Evolutionary conservation across 345 rosid species (phyloP), one percentile per base, ranked within the genome.

Genomic region (Lepidium aucheri): DNA sequence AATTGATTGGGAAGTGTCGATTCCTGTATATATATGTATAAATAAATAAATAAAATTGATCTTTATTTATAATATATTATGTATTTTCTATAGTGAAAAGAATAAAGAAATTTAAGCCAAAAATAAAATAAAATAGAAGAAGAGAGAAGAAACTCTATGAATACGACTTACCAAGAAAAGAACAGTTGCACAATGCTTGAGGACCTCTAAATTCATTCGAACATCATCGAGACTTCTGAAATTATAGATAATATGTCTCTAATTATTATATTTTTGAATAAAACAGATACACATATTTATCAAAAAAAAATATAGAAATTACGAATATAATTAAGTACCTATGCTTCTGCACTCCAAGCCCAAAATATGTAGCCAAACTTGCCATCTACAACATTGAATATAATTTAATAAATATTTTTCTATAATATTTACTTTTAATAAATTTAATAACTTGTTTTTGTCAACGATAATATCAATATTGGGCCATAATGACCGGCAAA

Each of bases 291-390:
- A 63, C 0, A 32, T 5, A 28, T 28, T 28, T 28, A 28, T 28
- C 32, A 26, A 26, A 26, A 26, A 26, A 26, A 1, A 4, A 4
- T n/a, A n/a, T n/a, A 26, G 1, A 26, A 26, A 4, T 26, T 26
- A 26, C 32, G 32, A 0, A 42, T 16, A 57, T 9, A 11, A 38
- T 18, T 33, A 32, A 0, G 9, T 53, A 83, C 97, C 97, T 86
- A 74, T 93, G 98, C 52, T 82, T 93, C 77, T 88, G 98, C 55
- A 81, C 86, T 34, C 98, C 96, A 15, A 93, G 87, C 10, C 97
- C 96, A 69, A 93, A 93, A 62, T 90, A 93, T 13, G 88, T 16
- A 51, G 97, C 98, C 79, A 93, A 70, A 66, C 85, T 85, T 47
- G 95, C 98, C 98, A 93, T 86, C 98, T 88, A 38, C 52, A 79